A percentile compares a stretch with the other conserved stretches of the same genome.
These are phyloP conservation scores for Fusarium napiforme DNA, from an alignment of 2,329 filamentous ascomycete species.

Conservation along the genomic window DNA sequence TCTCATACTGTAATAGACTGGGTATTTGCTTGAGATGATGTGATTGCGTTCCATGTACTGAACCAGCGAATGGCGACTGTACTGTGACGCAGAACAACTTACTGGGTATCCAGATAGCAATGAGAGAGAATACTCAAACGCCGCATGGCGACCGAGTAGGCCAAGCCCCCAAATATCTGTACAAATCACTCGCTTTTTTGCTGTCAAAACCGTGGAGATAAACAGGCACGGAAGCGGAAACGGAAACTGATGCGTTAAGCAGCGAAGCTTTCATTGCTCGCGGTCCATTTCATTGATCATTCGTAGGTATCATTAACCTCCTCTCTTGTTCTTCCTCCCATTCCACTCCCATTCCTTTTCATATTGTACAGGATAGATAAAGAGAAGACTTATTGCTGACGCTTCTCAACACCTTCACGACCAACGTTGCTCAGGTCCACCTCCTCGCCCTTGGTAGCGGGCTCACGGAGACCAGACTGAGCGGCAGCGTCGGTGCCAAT, in stretches of 20 bases:
- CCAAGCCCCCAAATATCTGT: no score
- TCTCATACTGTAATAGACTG: neutral
- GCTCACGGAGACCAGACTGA: conserved; percentile 65
- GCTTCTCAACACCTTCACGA: conserved; percentile 60
- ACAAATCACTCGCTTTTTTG: neutral
- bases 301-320: conserved; percentile 26
- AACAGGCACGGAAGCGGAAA: neutral
- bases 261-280: neutral
- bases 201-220: neutral
- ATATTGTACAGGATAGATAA: neutral
- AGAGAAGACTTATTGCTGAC: conserved; percentile 18
- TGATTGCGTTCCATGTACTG: neutral
- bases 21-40: neutral
- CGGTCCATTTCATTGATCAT: conserved; percentile 20
- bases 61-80: neutral
- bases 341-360: neutral
- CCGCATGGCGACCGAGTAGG: neutral
- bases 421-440: conserved; percentile 70
- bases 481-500: conserved; percentile 62
- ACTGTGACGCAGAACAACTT: neutral
- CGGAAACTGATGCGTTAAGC: neutral
- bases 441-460: conserved; percentile 66
- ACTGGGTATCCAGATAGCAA: neutral
- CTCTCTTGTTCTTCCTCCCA: neutral
- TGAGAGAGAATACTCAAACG: neutral